These are phyloP conservation scores for Neurospora sp. DNA, from an alignment of 495 filamentous ascomycete genomes.

Conservation along the genomic window DNA sequence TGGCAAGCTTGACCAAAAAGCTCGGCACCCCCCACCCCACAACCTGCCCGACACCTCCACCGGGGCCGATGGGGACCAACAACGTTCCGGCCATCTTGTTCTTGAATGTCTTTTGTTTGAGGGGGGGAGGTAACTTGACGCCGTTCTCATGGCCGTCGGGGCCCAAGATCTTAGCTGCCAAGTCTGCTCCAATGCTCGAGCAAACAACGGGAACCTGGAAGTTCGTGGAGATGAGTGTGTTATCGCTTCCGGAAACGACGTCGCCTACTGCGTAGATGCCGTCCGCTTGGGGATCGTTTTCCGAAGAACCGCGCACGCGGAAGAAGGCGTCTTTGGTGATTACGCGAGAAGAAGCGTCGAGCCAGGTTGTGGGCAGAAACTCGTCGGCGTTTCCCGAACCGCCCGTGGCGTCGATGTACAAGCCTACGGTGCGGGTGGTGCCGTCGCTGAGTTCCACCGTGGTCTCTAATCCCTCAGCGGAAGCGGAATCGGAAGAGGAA, in stretches of 20 bases:
- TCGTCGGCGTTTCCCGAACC: conserved; percentile 34
- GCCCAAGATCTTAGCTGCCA: neutral
- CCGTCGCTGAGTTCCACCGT: conserved; percentile 15
- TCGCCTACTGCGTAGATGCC: conserved; percentile 2
- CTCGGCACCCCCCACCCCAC: conserved; percentile 42
- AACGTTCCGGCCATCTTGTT: conserved; percentile 18
- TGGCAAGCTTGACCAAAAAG: conserved; percentile 42
- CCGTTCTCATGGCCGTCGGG: neutral
- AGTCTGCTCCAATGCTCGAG: neutral
- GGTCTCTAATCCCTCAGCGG: neutral
- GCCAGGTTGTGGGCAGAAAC: conserved; percentile 35
- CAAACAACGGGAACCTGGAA: neutral
- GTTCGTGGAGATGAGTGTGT: neutral
- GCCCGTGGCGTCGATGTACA: conserved; percentile 46
- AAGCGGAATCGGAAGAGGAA: neutral
- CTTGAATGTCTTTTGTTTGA: conserved; percentile 24
- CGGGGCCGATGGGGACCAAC: conserved; percentile 43
- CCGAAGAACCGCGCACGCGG: neutral
- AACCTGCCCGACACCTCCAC: conserved; percentile 42
- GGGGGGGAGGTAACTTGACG: neutral
- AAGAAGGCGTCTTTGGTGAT: neutral
- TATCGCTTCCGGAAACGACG: neutral
- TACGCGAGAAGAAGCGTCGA: neutral
- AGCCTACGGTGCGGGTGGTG: conserved; percentile 24
- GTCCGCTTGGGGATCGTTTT: neutral